These are phyloP conservation scores for Ustilago lituana DNA, from an alignment of 1,284 basidiomycete genomes.

Conservation along the genomic window DNA sequence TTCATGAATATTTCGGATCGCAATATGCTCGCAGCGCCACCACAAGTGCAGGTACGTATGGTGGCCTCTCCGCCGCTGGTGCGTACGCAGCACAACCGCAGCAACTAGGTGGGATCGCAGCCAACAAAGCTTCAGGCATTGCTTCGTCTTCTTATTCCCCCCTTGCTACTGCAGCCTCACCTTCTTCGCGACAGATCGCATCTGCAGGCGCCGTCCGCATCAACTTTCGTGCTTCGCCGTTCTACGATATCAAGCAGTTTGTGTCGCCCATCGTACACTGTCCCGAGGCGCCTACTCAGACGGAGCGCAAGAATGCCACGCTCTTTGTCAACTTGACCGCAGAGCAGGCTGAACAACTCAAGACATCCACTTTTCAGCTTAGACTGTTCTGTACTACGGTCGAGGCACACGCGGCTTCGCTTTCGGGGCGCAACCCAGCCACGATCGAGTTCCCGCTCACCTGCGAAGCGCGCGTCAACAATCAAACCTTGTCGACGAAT, in stretches of 20 bases:
- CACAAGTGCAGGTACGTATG: conserved; percentile 39
- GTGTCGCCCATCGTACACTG: conserved; percentile 49
- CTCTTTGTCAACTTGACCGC: conserved; percentile 43
- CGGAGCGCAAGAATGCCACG: conserved; percentile 43
- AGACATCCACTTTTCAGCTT: conserved; percentile 33
- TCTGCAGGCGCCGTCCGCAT: conserved; percentile 24
- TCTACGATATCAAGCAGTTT: conserved; percentile 57
- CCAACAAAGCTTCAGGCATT: conserved; percentile 25
- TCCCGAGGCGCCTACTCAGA: conserved; percentile 47
- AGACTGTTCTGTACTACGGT: conserved; percentile 58
- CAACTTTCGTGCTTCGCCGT: conserved; percentile 58
- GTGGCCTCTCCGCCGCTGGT: conserved; percentile 18
- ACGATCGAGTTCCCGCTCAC: conserved; percentile 61
- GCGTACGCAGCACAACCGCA: conserved; percentile 27
- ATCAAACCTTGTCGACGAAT: conserved; percentile 39
- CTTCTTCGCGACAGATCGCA: conserved; percentile 13
- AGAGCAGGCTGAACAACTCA: conserved; percentile 43
- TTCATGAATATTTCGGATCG: too few relatives aligned
- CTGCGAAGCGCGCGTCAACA: conserved; percentile 61
- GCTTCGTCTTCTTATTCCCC: conserved; percentile 32
- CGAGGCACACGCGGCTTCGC: conserved; percentile 52
- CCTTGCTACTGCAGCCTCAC: conserved; percentile 11
- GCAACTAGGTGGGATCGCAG: conserved; percentile 24
- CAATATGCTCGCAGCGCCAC: conserved; percentile 1
- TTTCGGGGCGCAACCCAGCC: conserved; percentile 34